Evolutionary conservation across 2,329 filamentous ascomycete species (phyloP).

Genomic region (Fusarium chlamydosporum): DNA sequence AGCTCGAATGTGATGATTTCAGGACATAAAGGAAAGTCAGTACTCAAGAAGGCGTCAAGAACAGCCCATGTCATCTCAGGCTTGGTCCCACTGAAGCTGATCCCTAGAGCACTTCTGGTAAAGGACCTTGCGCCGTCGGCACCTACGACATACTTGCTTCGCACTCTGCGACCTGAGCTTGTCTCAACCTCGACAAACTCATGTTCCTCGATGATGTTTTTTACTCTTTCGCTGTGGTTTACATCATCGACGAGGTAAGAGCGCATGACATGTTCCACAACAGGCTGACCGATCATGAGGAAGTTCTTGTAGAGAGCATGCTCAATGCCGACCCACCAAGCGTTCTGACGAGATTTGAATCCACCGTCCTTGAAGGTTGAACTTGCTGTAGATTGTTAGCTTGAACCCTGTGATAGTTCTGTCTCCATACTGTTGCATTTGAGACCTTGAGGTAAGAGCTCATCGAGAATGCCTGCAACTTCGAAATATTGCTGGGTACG

Average conservation of each 20-base stretch:
- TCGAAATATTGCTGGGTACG: conserved; percentile 65
- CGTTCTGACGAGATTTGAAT: conserved; percentile 63
- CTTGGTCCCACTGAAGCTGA: conserved; percentile 62
- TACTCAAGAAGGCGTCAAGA: conserved; percentile 64
- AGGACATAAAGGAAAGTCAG: conserved; percentile 61
- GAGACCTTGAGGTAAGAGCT: conserved; percentile 60
- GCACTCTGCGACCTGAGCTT: conserved; percentile 52
- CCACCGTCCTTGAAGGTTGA: conserved; percentile 62
- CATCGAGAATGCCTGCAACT: conserved; percentile 59
- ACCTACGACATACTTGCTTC: conserved; percentile 62
- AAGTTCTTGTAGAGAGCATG: conserved; percentile 64
- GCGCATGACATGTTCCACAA: conserved; percentile 59
- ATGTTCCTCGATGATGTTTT: conserved; percentile 69
- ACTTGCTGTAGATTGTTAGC: conserved; percentile 54
- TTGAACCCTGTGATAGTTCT: rapidly evolving
- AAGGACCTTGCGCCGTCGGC: conserved; percentile 67
- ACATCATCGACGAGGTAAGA: conserved; percentile 54
- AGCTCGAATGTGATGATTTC: conserved; percentile 65
- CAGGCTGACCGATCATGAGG: conserved; percentile 65
- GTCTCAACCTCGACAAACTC: conserved; percentile 60
- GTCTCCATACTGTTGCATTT: conserved; percentile 62
- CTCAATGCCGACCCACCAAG: conserved; percentile 64
- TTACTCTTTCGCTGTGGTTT: conserved; percentile 57
- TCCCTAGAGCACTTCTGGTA: conserved; percentile 59
- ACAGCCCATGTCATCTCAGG: conserved; percentile 66